Percentiles rank a stretch among this genome's conserved stretches.
phyloP scores from a whole-genome alignment of 352 stramenopile genomes.

The Phytopythium vexans region DNA sequence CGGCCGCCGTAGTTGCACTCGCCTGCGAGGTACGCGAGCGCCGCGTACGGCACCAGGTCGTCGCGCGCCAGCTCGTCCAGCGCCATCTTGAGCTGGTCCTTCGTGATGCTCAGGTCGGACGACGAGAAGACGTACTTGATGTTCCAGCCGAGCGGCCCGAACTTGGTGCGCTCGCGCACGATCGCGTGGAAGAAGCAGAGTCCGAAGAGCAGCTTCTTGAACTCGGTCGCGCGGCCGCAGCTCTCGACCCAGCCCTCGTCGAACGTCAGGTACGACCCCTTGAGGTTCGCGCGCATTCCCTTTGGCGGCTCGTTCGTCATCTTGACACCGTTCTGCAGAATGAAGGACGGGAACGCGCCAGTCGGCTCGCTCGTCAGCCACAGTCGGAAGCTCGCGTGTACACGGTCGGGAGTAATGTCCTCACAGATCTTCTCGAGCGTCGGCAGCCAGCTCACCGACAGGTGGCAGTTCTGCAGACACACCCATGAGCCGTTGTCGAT shows the following conservation, averaged over 20 bases:
- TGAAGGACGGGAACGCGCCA: constrained; percentile 91
- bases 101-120: constrained; percentile 82
- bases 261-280: constrained; percentile 88
- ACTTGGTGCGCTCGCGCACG: constrained; percentile 83
- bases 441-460: constrained; percentile 93
- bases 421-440: constrained; percentile 94
- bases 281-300: constrained; percentile 92
- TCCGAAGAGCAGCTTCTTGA: constrained; percentile 85
- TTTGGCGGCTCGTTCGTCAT: constrained; percentile 96
- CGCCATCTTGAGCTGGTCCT: constrained; percentile 83
- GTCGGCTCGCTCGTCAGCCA: constrained; percentile 95
- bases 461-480: constrained; percentile 95
- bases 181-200: constrained; percentile 93
- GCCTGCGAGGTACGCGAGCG: constrained; percentile 89
- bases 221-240: constrained; percentile 53
- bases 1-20: constrained; percentile 95
- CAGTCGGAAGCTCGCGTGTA: constrained; percentile 91
- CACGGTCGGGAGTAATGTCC: constrained; percentile 90
- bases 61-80: constrained; percentile 59
- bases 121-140: constrained; percentile 89
- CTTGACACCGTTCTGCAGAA: constrained; percentile 93
- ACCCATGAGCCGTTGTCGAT: constrained; percentile 94
- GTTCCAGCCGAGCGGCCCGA: constrained; percentile 85
- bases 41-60: constrained; percentile 87
- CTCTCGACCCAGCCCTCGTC: constrained; percentile 71